Evolutionary conservation across 306 rosid genomes (phyloP).

Genomic region (Mimosa bimucronata): DNA sequence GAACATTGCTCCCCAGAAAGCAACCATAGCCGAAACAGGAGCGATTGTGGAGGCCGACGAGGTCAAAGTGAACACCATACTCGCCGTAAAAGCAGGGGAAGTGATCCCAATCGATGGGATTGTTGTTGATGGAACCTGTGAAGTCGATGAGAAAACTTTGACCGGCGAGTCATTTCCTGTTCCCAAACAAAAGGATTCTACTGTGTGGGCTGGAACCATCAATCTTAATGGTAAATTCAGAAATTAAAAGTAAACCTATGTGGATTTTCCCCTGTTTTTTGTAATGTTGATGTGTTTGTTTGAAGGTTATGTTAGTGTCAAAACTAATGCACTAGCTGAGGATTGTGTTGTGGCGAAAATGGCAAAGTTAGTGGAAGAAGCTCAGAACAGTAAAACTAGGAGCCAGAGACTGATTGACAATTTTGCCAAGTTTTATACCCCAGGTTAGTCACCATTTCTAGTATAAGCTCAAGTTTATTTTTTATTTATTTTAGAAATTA

Average conservation of each 20-base stretch:
- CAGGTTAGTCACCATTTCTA: slow-evolving; percentile 53
- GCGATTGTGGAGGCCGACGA: slow-evolving; percentile 81
- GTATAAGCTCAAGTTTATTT: too few species aligned
- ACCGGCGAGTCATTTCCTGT: slow-evolving; percentile 95
- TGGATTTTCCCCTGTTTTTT: not conserved
- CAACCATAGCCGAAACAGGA: slow-evolving; percentile 83
- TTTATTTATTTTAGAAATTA: too few species aligned
- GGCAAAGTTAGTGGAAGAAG: slow-evolving; percentile 96
- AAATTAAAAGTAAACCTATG: not conserved
- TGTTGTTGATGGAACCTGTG: slow-evolving; percentile 76
- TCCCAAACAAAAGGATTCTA: slow-evolving; percentile 73
- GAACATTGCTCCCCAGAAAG: slow-evolving; percentile 84
- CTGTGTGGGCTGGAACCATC: slow-evolving; percentile 94
- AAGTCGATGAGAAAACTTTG: slow-evolving; percentile 85
- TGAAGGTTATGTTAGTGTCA: slow-evolving; percentile 81
- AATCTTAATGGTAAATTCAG: slow-evolving; percentile 73
- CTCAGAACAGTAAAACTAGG: slow-evolving; percentile 79
- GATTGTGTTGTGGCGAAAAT: slow-evolving; percentile 93
- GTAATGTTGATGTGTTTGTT: slow-evolving; percentile 14
- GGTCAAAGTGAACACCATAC: slow-evolving; percentile 66
- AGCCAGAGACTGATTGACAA: slow-evolving; percentile 84
- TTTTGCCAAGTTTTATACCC: slow-evolving; percentile 86
- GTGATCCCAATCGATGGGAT: slow-evolving; percentile 88
- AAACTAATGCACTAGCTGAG: slow-evolving; percentile 81
- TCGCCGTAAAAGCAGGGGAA: slow-evolving; percentile 92